These are phyloP conservation scores for Psilocybe subaeruginosa DNA, from an alignment of 768 basidiomycete genomes.

Conservation along the genomic window DNA sequence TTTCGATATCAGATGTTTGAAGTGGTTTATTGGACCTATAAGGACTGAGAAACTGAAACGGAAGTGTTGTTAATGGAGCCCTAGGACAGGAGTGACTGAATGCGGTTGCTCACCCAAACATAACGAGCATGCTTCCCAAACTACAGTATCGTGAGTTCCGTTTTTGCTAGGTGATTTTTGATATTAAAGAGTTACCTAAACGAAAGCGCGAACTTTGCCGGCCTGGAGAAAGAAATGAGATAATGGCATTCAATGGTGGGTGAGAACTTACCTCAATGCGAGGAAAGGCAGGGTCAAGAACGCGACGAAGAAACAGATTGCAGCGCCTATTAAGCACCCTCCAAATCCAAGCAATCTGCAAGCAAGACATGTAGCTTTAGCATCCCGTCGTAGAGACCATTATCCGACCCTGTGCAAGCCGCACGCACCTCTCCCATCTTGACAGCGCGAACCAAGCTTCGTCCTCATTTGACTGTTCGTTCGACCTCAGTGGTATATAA, in stretches of 20 bases:
- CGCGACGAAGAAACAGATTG: conserved; percentile 90
- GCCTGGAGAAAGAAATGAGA: conserved; percentile 48
- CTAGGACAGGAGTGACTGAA: background rate
- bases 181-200: conserved; percentile 57
- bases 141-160: conserved; percentile 37
- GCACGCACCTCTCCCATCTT: conserved; percentile 85
- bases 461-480: conserved; percentile 87
- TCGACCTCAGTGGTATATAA: conserved; percentile 87
- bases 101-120: conserved; percentile 75
- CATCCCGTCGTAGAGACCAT: background rate
- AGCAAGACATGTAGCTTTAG: background rate
- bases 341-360: conserved; percentile 87
- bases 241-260: background rate
- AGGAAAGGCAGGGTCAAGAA: conserved; percentile 78
- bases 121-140: conserved; percentile 89
- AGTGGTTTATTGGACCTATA: conserved; percentile 88
- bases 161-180: conserved; percentile 2
- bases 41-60: conserved; percentile 74
- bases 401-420: background rate
- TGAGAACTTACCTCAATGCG: conserved; percentile 36
- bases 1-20: conserved; percentile 83
- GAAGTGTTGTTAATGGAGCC: background rate
- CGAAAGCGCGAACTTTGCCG: conserved; percentile 89
- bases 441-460: conserved; percentile 93
- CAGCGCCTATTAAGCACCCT: conserved; percentile 86